phyloP scores from a whole-genome alignment of 1,284 basidiomycete genomes.

The Stygiomarasmius scandens region DNA sequence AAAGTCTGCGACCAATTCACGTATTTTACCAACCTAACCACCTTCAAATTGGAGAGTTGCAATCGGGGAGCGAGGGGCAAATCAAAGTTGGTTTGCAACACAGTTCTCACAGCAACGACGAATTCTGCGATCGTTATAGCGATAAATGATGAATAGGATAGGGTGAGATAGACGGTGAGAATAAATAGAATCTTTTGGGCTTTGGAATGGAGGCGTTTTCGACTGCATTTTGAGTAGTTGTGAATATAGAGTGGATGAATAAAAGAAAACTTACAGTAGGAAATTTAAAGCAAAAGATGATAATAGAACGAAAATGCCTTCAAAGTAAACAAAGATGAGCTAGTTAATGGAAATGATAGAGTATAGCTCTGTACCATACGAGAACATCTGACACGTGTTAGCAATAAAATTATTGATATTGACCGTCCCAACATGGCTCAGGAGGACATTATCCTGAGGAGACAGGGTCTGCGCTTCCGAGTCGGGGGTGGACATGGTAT shows the following conservation, averaged over 20 bases:
- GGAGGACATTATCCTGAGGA: background rate
- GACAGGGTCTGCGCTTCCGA: conserved; percentile 7
- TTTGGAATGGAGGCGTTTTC: background rate
- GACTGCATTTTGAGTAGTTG: background rate
- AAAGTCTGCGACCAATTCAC: background rate
- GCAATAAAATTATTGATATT: background rate
- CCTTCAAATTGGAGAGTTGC: background rate
- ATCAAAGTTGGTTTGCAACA: background rate
- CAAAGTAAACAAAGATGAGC: background rate
- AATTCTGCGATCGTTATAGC: background rate
- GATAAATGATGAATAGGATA: background rate
- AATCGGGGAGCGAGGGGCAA: background rate
- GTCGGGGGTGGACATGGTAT: too few relatives aligned
- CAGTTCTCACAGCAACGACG: background rate
- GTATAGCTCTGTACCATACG: background rate
- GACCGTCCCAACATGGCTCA: background rate
- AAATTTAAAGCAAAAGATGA: background rate
- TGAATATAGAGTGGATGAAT: too few relatives aligned
- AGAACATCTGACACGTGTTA: background rate
- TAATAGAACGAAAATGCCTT: background rate
- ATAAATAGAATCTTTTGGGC: background rate
- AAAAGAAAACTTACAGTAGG: background rate
- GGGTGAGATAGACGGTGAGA: background rate
- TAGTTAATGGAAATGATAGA: background rate
- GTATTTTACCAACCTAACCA: background rate